Evolutionary conservation across 2,329 filamentous ascomycete genomes (phyloP).

Genomic region (Fusarium foetens): DNA sequence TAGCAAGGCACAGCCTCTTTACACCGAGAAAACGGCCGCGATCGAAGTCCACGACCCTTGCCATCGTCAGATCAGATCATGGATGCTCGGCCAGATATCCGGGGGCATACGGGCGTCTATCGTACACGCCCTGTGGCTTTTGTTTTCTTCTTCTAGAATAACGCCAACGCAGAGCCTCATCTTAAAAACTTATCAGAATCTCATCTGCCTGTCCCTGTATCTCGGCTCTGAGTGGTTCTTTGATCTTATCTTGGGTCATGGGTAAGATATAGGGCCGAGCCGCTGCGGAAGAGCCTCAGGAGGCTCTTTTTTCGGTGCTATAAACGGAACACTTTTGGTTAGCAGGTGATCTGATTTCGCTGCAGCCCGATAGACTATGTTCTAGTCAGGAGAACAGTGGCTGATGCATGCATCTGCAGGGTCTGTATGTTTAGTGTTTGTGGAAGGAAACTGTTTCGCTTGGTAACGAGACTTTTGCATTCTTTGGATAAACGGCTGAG

Average conservation of each 20-base stretch:
- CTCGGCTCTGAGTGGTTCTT: background rate
- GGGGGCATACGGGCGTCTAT: conserved; percentile 6
- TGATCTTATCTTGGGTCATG: background rate
- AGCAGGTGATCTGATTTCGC: conserved; percentile 3
- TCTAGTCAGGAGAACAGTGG: background rate
- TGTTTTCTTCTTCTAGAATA: background rate
- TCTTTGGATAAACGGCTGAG: background rate
- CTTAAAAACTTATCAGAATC: background rate
- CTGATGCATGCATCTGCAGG: conserved; percentile 10
- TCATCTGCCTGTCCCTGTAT: conserved; percentile 10
- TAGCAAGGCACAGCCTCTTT: background rate
- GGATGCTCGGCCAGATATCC: conserved; percentile 32
- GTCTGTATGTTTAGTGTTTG: background rate
- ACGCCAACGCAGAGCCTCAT: conserved; percentile 14
- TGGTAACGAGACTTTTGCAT: background rate
- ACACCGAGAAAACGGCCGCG: conserved; percentile 31
- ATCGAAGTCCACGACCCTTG: background rate
- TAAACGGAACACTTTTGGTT: background rate
- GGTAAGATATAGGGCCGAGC: conserved; percentile 19
- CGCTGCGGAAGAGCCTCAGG: conserved; percentile 7
- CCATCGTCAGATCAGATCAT: conserved; percentile 34
- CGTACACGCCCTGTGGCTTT: conserved; percentile 1
- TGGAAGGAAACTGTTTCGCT: background rate
- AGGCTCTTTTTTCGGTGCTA: conserved; percentile 1
- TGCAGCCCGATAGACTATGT: background rate